Evolutionary conservation across 768 basidiomycete genomes (phyloP), one percentile per base, ranked within the genome.

Genomic region (Mycena polygramma): DNA sequence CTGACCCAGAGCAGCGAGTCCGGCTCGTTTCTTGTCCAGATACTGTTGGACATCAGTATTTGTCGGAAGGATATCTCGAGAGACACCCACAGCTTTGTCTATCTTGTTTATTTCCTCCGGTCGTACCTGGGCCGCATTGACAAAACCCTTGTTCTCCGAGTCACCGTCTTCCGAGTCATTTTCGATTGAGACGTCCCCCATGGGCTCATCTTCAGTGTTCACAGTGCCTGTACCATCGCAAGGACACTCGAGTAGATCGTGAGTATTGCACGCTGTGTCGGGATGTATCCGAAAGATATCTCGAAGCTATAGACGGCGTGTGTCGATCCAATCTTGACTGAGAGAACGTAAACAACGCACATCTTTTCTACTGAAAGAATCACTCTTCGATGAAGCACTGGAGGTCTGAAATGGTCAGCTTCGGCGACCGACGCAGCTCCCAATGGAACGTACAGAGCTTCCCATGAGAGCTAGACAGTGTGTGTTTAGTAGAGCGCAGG

Each of bases 221-320:
- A 81, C 80, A 5, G 77, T 74, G 24, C 72, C 72, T n/a, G 74
- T 78, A 22, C 76, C 77, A 59, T 86, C 87, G 72, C 95, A 97
- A 14, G 83, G 83, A 76, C 97, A 99, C 68, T 89, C 92, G 17
- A 98, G 84, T 20, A 98, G 86, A 73, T 98, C 97, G 75, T 99
- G 97, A 2, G 97, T 99, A 70, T 97, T 93, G 82, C 95, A 97
- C 10, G 85, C 81, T 0, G 95, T 96, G 63, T 90, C 83, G 0
- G 86, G 83, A 80, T 96, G 90, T 52, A 98, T 85, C n/a, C 90
- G 91, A 81, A 98, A 99, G 72, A 99, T 94, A 78, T 97, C 95
- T 45, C 92, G 91, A 51, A 99, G 88, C 94, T 99, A 77, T 19
- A 35, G 39, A 68, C 69, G 48, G 57, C 14, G 19, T 60, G 69